Base-by-base conservation (phyloP, 2,329 filamentous ascomycete species). In the Fusarium devonianum region DNA sequence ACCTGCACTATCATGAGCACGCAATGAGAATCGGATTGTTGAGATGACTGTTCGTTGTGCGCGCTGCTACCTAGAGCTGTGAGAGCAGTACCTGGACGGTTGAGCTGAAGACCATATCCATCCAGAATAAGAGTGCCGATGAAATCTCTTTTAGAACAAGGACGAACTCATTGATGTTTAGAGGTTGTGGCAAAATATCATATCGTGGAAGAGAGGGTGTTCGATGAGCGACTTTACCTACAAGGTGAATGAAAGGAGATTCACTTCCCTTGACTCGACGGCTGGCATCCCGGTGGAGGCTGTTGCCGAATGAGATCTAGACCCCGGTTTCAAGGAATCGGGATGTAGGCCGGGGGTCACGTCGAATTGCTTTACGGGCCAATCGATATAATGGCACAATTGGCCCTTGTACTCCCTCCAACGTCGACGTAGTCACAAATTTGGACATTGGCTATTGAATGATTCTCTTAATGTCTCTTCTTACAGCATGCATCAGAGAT, bases 281-380 rank as follows among this genome's bases (percentile, higher is more conserved):
- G 29, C 10, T 35, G 2, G 5, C 10, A 11, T 17, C 37, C n/a
- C 7, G 28, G 16, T 13, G 25, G 23, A 22, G 19, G 18, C 23
- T 36, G 36, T 12, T 47, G 25, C 14, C 13, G 19, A 8, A 12
- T 17, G 19, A 35, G 21, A 25, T 30, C 28, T 38, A 14, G 33
- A 48, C 42, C 16, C 37, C n/a, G 10, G 26, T 17, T 23, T 32
- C 23, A 29, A 30, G 35, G 7, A 11, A n/a, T 12, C 18, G n/a
- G 21, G 23, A 30, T 45, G 32, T 19, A 42, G 14, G 36, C 35
- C 12, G 22, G 26, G 18, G 25, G 40, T 36, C 23, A 13, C 39
- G 34, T 41, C 45, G 17, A n/a, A 34, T 16, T 44, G 44, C 38
- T 58, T n/a, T n/a, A n/a, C n/a, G n/a, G 25, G 12, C 44, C 33